These are phyloP conservation scores for Vitis hybrid DNA, from an alignment of 177 flowering plant genomes.

Conservation along the genomic window DNA sequence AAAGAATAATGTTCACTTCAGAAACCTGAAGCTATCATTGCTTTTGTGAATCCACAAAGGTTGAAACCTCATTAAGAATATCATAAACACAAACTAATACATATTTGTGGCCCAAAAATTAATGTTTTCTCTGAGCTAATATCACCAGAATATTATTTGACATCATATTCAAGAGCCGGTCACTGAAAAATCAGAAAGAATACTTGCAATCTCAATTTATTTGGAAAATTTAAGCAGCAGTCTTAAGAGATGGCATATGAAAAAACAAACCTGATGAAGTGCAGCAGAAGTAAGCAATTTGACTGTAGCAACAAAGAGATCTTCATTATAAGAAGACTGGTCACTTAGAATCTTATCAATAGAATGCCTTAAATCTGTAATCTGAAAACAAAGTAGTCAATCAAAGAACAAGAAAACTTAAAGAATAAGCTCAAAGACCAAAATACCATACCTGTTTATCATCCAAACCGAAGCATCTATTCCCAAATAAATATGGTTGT, in stretches of 20 bases:
- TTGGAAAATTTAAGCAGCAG: background rate
- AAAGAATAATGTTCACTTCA: no score
- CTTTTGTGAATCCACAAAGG: no score
- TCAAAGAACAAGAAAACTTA: background rate
- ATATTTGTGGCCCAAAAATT: no score
- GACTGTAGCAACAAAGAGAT: conserved; percentile 55
- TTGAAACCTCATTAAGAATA: no score
- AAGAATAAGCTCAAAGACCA: conserved; percentile 7
- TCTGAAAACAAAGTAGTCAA: conserved; percentile 38
- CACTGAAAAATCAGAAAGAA: no score
- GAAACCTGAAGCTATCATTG: no score
- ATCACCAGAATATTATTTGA: no score
- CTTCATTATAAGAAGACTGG: conserved; percentile 48
- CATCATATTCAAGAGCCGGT: no score
- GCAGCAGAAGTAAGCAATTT: conserved; percentile 77
- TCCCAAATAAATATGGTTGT: conserved; percentile 41
- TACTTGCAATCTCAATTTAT: background rate
- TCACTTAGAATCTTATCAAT: conserved; percentile 42
- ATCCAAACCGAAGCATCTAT: conserved; percentile 57
- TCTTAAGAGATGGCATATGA: background rate
- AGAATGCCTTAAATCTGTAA: conserved; percentile 45
- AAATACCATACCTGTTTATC: conserved; percentile 61
- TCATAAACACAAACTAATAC: no score
- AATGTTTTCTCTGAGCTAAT: no score
- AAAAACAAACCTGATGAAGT: conserved; percentile 60